Base-by-base conservation (phyloP, 1,139 yeast species). In the Pichia cactophila region DNA sequence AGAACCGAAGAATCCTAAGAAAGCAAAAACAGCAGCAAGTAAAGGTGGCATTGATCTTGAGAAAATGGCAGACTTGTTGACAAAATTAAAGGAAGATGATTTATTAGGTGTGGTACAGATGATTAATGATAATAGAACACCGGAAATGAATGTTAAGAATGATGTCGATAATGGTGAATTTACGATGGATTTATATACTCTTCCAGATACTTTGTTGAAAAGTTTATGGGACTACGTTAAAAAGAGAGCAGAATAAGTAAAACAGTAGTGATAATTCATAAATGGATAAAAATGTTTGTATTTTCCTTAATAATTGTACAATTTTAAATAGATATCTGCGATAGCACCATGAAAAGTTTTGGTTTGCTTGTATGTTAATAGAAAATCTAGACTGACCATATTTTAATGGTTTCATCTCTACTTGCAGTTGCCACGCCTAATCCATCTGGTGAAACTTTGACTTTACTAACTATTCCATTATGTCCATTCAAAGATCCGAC, bases 161-260 rank as follows among this genome's bases (percentile, higher is more conserved):
- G 96, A 92, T 64, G 90, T 87, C 47, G 97, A 90, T 56, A 94
- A 88, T 61, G 98, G 98, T 46, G 98, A 92, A 71, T 92, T 92
- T 67, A 90, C 95, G 52, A 88, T 92, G 86, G 98, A 92, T 69
- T 75, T 92, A 61, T 90, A 82, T 67, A 90, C 97, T 42, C 75
- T 92, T 59, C 98, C 98, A 23, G 97, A 90, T 65, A 82, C 88
- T 41, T 74, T 92, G 65, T 78, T 92, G 67, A 88, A 86, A 70
- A 86, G 95, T 75, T 75, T 92, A 68, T 89, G 95, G 95, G 97
- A 92, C 59, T 90, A 86, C 66, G 95, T 88, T 44, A 83, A 81
- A 68, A 86, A 86, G 69, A 81, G 75, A 59, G 70, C 72, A 26
- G 75, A 72, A 49, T 77, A 68, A 56, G 20, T 26, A 17, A 11